Evolutionary conservation across 352 stramenopile species (phyloP), one percentile per base, ranked within the genome.

Genomic region (Phytophthora boehmeriae): DNA sequence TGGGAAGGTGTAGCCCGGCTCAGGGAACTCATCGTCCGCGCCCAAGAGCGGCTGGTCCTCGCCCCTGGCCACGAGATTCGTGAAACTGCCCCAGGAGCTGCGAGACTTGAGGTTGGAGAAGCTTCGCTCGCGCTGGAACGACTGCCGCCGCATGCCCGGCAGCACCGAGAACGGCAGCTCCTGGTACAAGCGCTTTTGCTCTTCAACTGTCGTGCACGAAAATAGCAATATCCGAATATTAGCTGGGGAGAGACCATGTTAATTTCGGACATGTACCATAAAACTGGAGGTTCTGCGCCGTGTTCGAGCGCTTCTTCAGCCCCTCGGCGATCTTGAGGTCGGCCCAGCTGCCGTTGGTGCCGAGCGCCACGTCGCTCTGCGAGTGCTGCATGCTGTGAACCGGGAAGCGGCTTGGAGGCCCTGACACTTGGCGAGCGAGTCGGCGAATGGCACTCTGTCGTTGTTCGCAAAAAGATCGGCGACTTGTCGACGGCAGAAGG

Each of bases 261-360:
- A 30, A 30, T 48, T 34, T 5, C 4, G n/a, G 45, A 46, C 4
- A 56, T 66, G 45, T 59, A 90, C 81, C 79, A 78, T 91, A 91
- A 35, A 89, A 91, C 56, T 86, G 71, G 36, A 91, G 78, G 52
- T 91, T 91, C 60, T 91, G 81, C 50, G 80, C 80, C 56, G 81
- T 91, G 56, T 89, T 91, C 54, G 79, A 87, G 65, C 81, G 81
- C 73, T 89, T 89, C 62, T 86, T 87, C 51, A 91, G 75, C 14
- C 81, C 76, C 48, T 91, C 81, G 9, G 79, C 77, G 52, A 76
- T 48, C 62, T 91, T 89, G 48, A 91, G 63, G 56, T 89, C 77
- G 42, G 81, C 76, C 80, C 80, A 89, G 36, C 70, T 82, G 50
- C 81, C 80, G 57, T 82, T 83, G 23, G 75, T 86, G 56, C 81